Percentiles rank a stretch among this genome's conserved stretches.
phyloP scores from a whole-genome alignment of 192 early-diverging fungal genomes.

The Mortierella hygrophila region DNA sequence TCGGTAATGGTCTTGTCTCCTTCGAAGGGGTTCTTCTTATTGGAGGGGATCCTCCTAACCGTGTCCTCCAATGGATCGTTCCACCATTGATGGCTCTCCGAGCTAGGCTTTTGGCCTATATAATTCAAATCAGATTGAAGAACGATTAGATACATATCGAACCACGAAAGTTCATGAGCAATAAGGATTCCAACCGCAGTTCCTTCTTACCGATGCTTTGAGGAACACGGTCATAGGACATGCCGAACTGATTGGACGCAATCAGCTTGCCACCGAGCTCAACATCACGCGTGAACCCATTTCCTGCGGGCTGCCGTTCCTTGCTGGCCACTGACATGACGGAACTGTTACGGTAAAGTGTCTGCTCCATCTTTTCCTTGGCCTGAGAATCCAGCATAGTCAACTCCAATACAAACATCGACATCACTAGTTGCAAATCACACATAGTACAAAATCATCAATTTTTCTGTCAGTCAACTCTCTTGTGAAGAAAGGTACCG shows the following conservation, averaged over 20 bases:
- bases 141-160: neutral
- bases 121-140: neutral
- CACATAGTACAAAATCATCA: neutral
- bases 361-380: constrained; percentile 61
- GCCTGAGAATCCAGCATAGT: constrained; percentile 60
- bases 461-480: constrained; percentile 9
- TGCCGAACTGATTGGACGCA: constrained; percentile 2
- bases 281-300: neutral
- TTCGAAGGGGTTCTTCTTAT: constrained; percentile 43
- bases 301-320: neutral
- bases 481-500: constrained; percentile 47
- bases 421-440: constrained; percentile 20
- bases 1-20: constrained; percentile 29
- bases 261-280: constrained; percentile 17
- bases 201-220: neutral
- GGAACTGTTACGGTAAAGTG: constrained; percentile 63
- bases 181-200: neutral
- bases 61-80: constrained; percentile 51
- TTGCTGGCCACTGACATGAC: neutral
- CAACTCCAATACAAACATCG: constrained; percentile 55
- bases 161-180: neutral
- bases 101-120: constrained; percentile 66
- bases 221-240: neutral
- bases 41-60: constrained; percentile 29
- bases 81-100: constrained; percentile 68